Base-by-base conservation (phyloP, 1,139 yeast genomes). In the Kurtzmaniella quercitrusa region DNA sequence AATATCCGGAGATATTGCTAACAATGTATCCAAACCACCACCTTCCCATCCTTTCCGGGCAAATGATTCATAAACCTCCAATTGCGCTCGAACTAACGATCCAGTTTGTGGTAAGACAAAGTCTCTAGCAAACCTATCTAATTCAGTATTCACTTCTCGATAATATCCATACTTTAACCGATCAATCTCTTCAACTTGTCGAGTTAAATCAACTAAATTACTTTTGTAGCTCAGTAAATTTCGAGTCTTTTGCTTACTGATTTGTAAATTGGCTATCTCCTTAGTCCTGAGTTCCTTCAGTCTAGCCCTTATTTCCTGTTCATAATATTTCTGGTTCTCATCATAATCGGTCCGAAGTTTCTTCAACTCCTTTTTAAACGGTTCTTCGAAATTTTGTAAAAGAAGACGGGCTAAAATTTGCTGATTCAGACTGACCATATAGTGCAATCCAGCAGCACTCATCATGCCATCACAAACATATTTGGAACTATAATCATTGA, bases 21-120 rank as follows among this genome's bases (percentile, higher is more conserved):
- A 65, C 43, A 88, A 64, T 25, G 77, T 82, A 56, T 88, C 95
- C 36, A 87, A 63, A 0, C 95, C 95, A 17, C 93, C 93, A 9
- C 95, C 95, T 10, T 85, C 75, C 89, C 91, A 84, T 8, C 95
- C 94, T 58, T 88, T 88, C 46, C 82, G 73, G 0, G 95, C 95
- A 31, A 89, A 79, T 17, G 86, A 84, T 56, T 86, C 95, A 53
- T 80, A 82, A 5, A 88, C 79, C 55, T 87, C 94, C 29, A 89
- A 79, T 56, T 88, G 93, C 1, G 94, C 93, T 43, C 89, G 67
- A 2, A 87, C 81, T 8, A 85, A 69, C 0, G 85, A 74, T 0
- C 90, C 86, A 1, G 88, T 74, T 46, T 73, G 70, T 10, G 66
- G 60, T 38, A 86, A 65, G 9, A 86, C 67, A 31, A 73, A 67